Evolutionary conservation across 2,329 filamentous ascomycete species (phyloP), one percentile per base, ranked within the genome.

Genomic region (Botrytis fragariae): DNA sequence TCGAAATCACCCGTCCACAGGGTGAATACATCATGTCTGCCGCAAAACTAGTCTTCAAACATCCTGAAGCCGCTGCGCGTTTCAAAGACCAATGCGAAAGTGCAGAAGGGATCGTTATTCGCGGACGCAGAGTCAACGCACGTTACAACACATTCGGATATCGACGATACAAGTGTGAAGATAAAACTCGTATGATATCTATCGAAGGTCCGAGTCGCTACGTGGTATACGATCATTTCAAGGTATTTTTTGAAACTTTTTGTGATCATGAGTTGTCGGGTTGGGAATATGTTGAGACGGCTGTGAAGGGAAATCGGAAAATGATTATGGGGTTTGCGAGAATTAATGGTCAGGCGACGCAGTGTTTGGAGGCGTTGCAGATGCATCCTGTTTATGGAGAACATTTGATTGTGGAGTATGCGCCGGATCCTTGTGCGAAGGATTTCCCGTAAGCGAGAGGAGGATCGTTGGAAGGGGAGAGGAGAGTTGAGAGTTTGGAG

Each of bases 381-480:
- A 20, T 18, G 10, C 64, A 68, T 42, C 64, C 48, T 18, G 48
- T 68, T 9, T 57, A 42, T 32, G 45, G 35, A 22, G 29, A 39
- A 7, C 9, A 29, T 29, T 68, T 42, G 48, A 32, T n/a, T 8
- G 48, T 57, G 6, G 9, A 25, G 1, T 57, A 57, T 32, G 65
- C n/a, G 0, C n/a, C 65, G 6, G 65, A 57, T 42, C 25, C 48
- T 25, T 68, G 65, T 22, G 48, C 14, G 51, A 57, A 3, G 6
- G 14, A 57, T 29, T 57, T 18, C 7, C 51, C 51, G 8, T 57
- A 18, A 29, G 51, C 7, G 10, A 6, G 2, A 32, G n/a, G 6
- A 12, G 4, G 0, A 4, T 54, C 14, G 25, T 16, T n/a, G 9
- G 14, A n/a, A 4, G n/a, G 16, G n/a, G 7, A 18, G n/a, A 9